phyloP scores from a whole-genome alignment of 2,329 filamentous ascomycete genomes.

The Apiospora sp. region DNA sequence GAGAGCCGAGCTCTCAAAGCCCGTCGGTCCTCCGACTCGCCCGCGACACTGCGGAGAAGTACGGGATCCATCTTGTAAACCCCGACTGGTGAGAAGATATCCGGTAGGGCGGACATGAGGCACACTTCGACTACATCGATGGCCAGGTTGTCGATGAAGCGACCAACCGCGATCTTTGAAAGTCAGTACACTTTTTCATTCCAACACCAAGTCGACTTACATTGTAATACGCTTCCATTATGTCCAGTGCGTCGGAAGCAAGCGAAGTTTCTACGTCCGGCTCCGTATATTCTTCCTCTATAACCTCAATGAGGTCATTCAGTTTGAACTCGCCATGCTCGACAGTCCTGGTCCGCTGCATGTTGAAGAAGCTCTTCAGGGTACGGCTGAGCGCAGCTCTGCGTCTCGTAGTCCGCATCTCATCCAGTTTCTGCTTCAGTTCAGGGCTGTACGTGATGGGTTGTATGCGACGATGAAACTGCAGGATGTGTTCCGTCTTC shows the following conservation, averaged over 20 bases:
- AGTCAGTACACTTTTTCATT: neutral
- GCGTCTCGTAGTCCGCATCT: too few relatives aligned
- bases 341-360: neutral
- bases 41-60: conserved; percentile 47
- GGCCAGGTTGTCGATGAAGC: conserved; percentile 53
- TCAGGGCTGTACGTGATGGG: conserved; percentile 48
- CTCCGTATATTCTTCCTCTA: neutral
- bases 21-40: conserved; percentile 50
- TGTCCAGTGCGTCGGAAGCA: conserved; percentile 44
- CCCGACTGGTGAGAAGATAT: conserved; percentile 49
- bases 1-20: conserved; percentile 45
- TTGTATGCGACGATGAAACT: conserved; percentile 39
- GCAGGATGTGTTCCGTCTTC: conserved; percentile 41
- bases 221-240: conserved; percentile 46
- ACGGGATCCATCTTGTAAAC: conserved; percentile 48
- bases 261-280: conserved; percentile 37
- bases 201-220: conserved; percentile 28
- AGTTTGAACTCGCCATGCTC: neutral
- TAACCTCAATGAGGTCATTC: neutral
- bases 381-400: neutral
- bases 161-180: conserved; percentile 53
- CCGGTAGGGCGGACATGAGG: conserved; percentile 44
- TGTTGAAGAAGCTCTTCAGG: neutral
- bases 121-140: conserved; percentile 52
- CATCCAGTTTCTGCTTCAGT: too few relatives aligned